Evolutionary conservation across 1,284 basidiomycete species (phyloP).

Genomic region (Trichosporon coremiiforme): DNA sequence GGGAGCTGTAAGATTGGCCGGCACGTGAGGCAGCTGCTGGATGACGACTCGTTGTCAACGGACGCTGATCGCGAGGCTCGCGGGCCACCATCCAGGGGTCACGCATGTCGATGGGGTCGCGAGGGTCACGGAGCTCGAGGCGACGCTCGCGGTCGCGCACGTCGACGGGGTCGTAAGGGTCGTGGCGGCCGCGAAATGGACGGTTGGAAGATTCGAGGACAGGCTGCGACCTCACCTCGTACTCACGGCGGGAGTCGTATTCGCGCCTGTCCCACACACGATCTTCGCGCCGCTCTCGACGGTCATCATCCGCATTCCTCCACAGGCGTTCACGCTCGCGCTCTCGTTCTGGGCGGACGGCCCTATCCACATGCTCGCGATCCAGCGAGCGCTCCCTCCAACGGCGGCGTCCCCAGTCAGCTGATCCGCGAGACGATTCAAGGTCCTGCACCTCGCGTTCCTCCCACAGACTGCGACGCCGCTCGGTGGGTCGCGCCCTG

Average conservation of each 20-base stretch:
- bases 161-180: background rate
- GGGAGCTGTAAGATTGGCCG: background rate
- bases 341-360: background rate
- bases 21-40: background rate
- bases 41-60: background rate
- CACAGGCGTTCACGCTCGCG: slow-evolving; percentile 1
- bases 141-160: background rate
- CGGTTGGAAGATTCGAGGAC: background rate
- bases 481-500: background rate
- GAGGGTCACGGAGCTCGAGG: background rate
- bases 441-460: background rate
- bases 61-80: background rate
- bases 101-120: background rate
- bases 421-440: background rate
- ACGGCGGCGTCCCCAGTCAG: slow-evolving; percentile 16
- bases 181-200: slow-evolving; percentile 1
- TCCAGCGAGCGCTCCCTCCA: slow-evolving; percentile 8
- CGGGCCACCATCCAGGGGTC: slow-evolving; percentile 1
- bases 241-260: slow-evolving; percentile 8
- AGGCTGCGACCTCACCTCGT: slow-evolving; percentile 3
- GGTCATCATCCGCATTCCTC: slow-evolving; percentile 8
- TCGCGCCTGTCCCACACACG: slow-evolving; percentile 10
- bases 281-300: slow-evolving; percentile 12
- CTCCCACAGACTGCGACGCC: background rate
- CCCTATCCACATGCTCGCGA: background rate